These are phyloP conservation scores for Sporothrix brunneoviolacea DNA, from an alignment of 2,329 filamentous ascomycete genomes.

Conservation along the genomic window DNA sequence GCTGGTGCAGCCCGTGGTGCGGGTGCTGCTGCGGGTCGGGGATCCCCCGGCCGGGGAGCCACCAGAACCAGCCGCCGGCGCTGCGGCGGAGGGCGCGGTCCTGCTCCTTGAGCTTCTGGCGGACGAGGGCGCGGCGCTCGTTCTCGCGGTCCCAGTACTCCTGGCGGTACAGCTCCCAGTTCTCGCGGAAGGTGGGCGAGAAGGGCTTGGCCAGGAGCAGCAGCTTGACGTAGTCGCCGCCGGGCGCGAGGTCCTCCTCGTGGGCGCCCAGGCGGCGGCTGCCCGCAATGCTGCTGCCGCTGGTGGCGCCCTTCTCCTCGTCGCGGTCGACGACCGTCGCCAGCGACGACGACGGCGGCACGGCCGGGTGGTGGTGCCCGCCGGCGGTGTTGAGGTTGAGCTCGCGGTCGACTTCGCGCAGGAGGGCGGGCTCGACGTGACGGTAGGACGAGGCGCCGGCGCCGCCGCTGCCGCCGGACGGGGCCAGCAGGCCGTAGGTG, in stretches of 20 bases:
- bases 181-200: slow-evolving; percentile 87
- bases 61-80: slow-evolving; percentile 74
- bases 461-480: too few relatives aligned
- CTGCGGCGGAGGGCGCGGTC: slow-evolving; percentile 62
- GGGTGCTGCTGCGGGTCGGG: neutral
- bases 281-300: neutral
- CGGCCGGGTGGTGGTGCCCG: slow-evolving; percentile 27
- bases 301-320: slow-evolving; percentile 14
- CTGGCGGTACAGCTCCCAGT: slow-evolving; percentile 89
- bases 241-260: slow-evolving; percentile 84
- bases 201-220: slow-evolving; percentile 91
- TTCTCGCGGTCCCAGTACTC: slow-evolving; percentile 99
- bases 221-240: slow-evolving; percentile 87
- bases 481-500: slow-evolving; percentile 66
- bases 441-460: slow-evolving; percentile 63
- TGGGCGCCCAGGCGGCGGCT: slow-evolving; percentile 39
- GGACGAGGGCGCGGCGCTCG: slow-evolving; percentile 69
- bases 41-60: slow-evolving; percentile 62
- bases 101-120: slow-evolving; percentile 60
- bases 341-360: slow-evolving; percentile 24
- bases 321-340: slow-evolving; percentile 3
- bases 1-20: neutral
- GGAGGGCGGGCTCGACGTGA: slow-evolving; percentile 60
- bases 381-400: slow-evolving; percentile 40
- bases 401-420: slow-evolving; percentile 55